Percentiles rank a stretch among this genome's conserved stretches.
These are phyloP conservation scores for Triglochin maritima DNA, from an alignment of 106 monocot genomes.

Conservation along the genomic window DNA sequence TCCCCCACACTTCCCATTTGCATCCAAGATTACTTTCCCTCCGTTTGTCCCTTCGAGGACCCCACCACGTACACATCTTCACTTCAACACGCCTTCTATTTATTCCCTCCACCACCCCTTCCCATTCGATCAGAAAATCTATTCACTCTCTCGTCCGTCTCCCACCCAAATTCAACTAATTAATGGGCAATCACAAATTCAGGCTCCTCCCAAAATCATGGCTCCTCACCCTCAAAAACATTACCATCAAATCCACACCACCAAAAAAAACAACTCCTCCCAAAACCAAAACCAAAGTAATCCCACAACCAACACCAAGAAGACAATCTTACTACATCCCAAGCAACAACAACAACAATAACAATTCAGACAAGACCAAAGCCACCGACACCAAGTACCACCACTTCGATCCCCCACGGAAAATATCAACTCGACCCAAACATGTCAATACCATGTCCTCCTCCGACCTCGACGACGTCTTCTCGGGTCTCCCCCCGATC, in stretches of 20 bases:
- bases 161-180: not conserved
- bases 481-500: constrained; percentile 41
- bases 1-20: too few species aligned
- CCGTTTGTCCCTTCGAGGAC: not conserved
- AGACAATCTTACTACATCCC: constrained; percentile 65
- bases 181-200: constrained; percentile 68
- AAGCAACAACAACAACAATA: constrained; percentile 4
- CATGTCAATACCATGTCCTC: not conserved
- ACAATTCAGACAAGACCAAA: constrained; percentile 14
- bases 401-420: constrained; percentile 15
- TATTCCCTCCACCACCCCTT: not conserved
- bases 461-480: not conserved
- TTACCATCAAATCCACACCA: constrained; percentile 16
- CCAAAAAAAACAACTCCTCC: not conserved
- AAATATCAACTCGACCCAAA: constrained; percentile 23
- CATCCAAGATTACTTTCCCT: too few species aligned
- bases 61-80: not conserved
- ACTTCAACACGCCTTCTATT: not conserved
- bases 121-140: not conserved
- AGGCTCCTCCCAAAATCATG: constrained; percentile 76
- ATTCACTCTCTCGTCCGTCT: not conserved
- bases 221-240: constrained; percentile 77
- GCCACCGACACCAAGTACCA: constrained; percentile 21
- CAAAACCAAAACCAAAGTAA: not conserved
- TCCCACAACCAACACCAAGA: constrained; percentile 13